These are phyloP conservation scores for Nowakowskiella sp. DNA, from an alignment of 192 early-diverging fungal species.

Conservation along the genomic window DNA sequence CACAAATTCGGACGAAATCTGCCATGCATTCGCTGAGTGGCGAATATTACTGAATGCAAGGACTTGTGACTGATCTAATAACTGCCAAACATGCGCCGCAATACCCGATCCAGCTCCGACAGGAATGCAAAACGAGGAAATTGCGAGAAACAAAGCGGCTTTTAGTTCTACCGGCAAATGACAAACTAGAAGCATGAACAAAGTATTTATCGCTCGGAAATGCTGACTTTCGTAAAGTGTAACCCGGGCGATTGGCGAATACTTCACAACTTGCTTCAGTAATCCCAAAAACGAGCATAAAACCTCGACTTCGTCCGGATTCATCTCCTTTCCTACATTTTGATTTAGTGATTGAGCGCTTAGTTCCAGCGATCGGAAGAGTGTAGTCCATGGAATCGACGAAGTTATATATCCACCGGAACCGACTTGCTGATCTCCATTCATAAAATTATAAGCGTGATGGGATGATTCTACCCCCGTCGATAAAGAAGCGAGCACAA, in stretches of 20 bases:
- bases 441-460: constrained; percentile 51
- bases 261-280: constrained; percentile 64
- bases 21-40: constrained; percentile 1
- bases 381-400: constrained; percentile 61
- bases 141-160: constrained; percentile 66
- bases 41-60: constrained; percentile 36
- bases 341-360: constrained; percentile 59
- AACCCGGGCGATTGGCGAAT: constrained; percentile 61
- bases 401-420: constrained; percentile 16
- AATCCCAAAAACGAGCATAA: constrained; percentile 71
- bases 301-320: constrained; percentile 61
- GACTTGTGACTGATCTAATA: constrained; percentile 67
- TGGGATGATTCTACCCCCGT: constrained; percentile 63
- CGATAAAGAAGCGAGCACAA: constrained; percentile 77
- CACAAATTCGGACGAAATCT: background rate
- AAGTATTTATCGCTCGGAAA: constrained; percentile 54
- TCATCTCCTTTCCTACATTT: constrained; percentile 46
- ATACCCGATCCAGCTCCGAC: constrained; percentile 46
- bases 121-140: constrained; percentile 74
- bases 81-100: constrained; percentile 65
- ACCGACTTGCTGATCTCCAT: constrained; percentile 15
- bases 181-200: constrained; percentile 77
- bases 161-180: constrained; percentile 71
- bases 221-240: constrained; percentile 62
- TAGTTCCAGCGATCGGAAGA: no score